phyloP scores from a whole-genome alignment of 495 filamentous ascomycete species.

The Baudoinia panamericana region DNA sequence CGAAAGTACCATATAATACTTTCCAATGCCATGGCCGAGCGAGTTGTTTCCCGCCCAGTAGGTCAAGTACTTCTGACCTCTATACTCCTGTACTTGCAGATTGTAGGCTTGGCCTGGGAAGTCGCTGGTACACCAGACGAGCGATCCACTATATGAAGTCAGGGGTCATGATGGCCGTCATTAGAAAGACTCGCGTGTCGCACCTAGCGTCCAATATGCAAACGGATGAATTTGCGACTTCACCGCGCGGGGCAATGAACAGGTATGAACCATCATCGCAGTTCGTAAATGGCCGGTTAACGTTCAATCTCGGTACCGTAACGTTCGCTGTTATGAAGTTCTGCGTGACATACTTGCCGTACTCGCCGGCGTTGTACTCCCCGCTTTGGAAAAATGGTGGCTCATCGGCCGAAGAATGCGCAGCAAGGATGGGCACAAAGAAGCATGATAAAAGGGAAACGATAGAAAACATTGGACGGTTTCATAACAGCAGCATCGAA shows the following conservation, averaged over 20 bases:
- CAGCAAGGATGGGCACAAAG: too few species aligned
- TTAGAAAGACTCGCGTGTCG: not conserved
- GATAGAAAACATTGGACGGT: too few species aligned
- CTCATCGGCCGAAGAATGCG: too few species aligned
- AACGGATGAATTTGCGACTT: conserved; percentile 1
- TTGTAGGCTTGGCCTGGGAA: conserved; percentile 15
- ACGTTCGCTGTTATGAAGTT: conserved; percentile 6
- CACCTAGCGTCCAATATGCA: conserved; percentile 8
- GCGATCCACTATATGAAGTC: conserved; percentile 4
- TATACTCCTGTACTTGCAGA: conserved; percentile 17
- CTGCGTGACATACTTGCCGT: conserved; percentile 8
- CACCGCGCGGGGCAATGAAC: conserved; percentile 15
- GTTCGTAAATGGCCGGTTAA: conserved; percentile 7
- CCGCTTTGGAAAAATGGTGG: not conserved
- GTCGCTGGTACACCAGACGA: conserved; percentile 11
- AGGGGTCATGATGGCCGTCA: not conserved
- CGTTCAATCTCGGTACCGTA: conserved; percentile 7
- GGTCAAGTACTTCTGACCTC: conserved; percentile 27
- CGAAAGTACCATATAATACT: conserved; percentile 36
- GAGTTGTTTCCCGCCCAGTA: conserved; percentile 41
- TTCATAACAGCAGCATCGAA: too few species aligned
- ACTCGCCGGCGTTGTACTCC: conserved; percentile 11
- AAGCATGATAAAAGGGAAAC: too few species aligned
- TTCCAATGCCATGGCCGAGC: conserved; percentile 38
- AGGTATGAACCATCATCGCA: conserved; percentile 17